These are phyloP conservation scores for Ustulina deusta DNA, from an alignment of 2,329 filamentous ascomycete species.

Conservation along the genomic window DNA sequence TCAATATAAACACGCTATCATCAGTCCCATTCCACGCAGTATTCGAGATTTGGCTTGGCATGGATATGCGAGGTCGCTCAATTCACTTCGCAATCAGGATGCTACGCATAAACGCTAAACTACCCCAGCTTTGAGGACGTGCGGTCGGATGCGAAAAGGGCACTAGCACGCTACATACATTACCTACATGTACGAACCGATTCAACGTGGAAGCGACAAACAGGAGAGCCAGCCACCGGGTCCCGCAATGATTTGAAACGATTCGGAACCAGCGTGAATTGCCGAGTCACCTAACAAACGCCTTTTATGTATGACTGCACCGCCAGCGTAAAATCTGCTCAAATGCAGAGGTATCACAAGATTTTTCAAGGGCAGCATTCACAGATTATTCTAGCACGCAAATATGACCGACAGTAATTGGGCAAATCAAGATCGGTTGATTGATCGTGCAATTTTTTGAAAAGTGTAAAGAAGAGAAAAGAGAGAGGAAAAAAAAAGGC, in stretches of 20 bases:
- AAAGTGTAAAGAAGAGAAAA: conserved; percentile 61
- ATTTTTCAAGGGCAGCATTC: conserved; percentile 45
- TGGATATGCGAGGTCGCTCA: not conserved
- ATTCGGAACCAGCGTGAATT: not conserved
- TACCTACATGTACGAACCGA: not conserved
- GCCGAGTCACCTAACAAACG: not conserved
- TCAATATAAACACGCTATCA: not conserved
- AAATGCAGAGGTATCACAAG: conserved; percentile 40
- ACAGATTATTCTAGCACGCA: conserved; percentile 66
- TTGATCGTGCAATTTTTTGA: conserved; percentile 67
- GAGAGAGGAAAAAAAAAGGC: conserved; percentile 43
- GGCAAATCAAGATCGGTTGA: conserved; percentile 67
- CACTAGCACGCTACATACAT: not conserved
- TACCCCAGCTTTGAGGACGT: not conserved
- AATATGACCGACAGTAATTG: conserved; percentile 71
- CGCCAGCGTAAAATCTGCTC: conserved; percentile 45
- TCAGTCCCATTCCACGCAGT: not conserved
- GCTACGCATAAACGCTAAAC: not conserved
- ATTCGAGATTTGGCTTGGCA: not conserved
- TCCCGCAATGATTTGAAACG: not conserved
- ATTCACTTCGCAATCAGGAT: not conserved
- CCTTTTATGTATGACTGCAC: conserved; percentile 49
- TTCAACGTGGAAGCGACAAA: not conserved
- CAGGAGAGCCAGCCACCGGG: not conserved
- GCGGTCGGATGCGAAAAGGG: not conserved